Evolutionary conservation across 2,329 filamentous ascomycete species (phyloP), one percentile per base, ranked within the genome.

Genomic region (Apiospora aurea): DNA sequence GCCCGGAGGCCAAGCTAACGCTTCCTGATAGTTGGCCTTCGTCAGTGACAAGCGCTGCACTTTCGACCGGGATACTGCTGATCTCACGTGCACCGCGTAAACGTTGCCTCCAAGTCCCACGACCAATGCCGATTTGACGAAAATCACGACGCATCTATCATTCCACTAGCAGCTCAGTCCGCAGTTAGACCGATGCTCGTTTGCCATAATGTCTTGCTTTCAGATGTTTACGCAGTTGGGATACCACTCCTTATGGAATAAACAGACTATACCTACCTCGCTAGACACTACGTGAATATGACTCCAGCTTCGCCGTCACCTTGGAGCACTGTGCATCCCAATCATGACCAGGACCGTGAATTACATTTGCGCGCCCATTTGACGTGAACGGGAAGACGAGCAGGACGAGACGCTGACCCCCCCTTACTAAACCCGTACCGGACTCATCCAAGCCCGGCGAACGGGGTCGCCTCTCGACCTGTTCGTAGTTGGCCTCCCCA

Each of bases 31-130:
- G 67, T 24, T 69, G 67, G 67, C 67, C 24, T 34, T 69, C 8
- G 34, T 69, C 26, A 34, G 21, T 26, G 67, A 69, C 68, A 34
- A 57, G 4, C 68, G 68, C 18, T 69, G 68, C 68, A 69, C 68
- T 7, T 69, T 44, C 34, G 68, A 69, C 68, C 43, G 34, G 6
- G 7, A 57, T 2, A 69, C 68, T 21, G 29, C 68, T 4, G 68
- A 69, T 24, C 68, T 69, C 68, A 51, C 46, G 7, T 69, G 68
- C 68, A 68, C 5, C 1, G 57, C 34, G 18, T 64, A 64, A 64
- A 3, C 10, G 10, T 13, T 2, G 21, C 13, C 1, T 34, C 2
- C 26, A 29, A 29, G 26, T 51, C 2, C 10, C 14, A 24, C 21
- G 7, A n/a, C 8, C 21, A 10, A n/a, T 49, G 18, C 1, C 21